Conservation (phyloP, 2,329 filamentous ascomycete species). For the Reticulascus tulasneorum region DNA sequence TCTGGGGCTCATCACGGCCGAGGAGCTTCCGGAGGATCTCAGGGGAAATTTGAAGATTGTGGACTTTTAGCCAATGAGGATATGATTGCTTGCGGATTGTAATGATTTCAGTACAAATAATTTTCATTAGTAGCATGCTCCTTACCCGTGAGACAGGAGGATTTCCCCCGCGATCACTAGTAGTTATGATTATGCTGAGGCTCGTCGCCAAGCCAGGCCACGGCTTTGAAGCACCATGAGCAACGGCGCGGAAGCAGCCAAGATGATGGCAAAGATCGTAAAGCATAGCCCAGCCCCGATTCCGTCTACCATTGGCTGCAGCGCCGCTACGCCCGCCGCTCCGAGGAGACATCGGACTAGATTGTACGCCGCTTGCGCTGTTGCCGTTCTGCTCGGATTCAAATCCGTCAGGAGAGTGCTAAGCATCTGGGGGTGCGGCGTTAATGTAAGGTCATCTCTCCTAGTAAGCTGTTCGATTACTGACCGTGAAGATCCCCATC, state of each 20-base stretch:
- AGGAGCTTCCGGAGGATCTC: constrained; percentile 72
- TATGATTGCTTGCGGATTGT: no score
- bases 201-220: no score
- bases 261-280: no score
- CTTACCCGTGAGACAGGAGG: no score
- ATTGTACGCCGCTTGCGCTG: constrained; percentile 21
- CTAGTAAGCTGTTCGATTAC: not conserved
- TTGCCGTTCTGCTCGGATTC: constrained; percentile 19
- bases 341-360: constrained; percentile 19
- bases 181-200: no score
- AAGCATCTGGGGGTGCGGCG: no score
- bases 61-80: constrained; percentile 61
- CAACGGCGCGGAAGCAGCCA: no score
- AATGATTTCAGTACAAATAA: no score
- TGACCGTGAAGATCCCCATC: constrained; percentile 9
- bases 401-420: constrained; percentile 22
- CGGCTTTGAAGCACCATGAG: no score
- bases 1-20: constrained; percentile 68
- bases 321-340: constrained; percentile 18
- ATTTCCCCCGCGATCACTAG: no score
- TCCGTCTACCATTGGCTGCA: constrained; percentile 18
- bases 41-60: constrained; percentile 64
- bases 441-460: not conserved
- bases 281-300: no score
- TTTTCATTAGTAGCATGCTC: no score